A percentile compares a stretch with the other conserved stretches of the same genome.
Conservation (phyloP, 1,139 yeast genomes). For the Eremothecium gossypii region DNA sequence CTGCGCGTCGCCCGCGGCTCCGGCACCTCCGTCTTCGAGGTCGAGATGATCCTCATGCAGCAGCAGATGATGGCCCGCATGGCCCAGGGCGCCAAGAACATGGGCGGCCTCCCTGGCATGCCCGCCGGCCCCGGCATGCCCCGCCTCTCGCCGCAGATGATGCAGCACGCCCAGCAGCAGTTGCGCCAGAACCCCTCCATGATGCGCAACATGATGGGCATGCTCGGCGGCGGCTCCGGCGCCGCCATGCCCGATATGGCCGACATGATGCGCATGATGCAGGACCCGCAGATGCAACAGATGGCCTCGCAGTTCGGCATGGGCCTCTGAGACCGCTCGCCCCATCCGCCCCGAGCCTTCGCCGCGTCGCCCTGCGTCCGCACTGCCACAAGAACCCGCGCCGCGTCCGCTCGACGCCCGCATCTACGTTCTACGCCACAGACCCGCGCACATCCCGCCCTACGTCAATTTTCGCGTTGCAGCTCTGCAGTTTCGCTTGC, state of each 20-base stretch:
- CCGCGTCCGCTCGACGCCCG: too few relatives aligned
- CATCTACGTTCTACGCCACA: too few relatives aligned
- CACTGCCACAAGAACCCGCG: too few relatives aligned
- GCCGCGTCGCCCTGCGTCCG: too few relatives aligned
- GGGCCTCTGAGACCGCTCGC: constrained; percentile 13
- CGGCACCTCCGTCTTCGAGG: constrained; percentile 88
- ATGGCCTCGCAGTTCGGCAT: constrained; percentile 65
- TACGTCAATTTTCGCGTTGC: neutral
- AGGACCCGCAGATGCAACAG: constrained; percentile 66
- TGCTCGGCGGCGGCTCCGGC: constrained; percentile 37
- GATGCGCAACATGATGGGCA: constrained; percentile 48
- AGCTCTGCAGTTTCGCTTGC: neutral
- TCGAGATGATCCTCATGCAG: constrained; percentile 85
- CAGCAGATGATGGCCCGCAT: constrained; percentile 91
- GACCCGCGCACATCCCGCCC: too few relatives aligned
- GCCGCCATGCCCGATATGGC: constrained; percentile 41
- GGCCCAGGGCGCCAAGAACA: constrained; percentile 54
- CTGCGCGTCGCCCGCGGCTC: constrained; percentile 93
- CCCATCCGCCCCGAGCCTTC: too few relatives aligned
- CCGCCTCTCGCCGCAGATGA: constrained; percentile 30
- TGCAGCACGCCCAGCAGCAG: constrained; percentile 43
- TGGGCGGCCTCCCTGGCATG: constrained; percentile 34
- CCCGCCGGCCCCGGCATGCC: constrained; percentile 33
- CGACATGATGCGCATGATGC: constrained; percentile 51
- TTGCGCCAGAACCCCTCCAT: constrained; percentile 56